Conservation (phyloP, 73 alveolate species). For the Blepharisma stoltei region DNA sequence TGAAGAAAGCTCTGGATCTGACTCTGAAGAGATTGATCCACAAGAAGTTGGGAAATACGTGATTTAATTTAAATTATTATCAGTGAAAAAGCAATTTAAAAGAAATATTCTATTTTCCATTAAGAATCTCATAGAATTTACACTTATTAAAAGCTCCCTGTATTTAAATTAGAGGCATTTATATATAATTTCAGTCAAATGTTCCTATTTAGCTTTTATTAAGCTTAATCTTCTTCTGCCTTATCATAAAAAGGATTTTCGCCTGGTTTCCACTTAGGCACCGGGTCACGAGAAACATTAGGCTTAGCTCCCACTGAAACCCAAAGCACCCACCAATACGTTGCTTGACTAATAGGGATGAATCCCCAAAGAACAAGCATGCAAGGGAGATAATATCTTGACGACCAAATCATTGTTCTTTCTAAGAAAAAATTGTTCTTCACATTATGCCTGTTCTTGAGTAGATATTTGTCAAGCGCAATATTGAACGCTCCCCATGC, state of each 20-base stretch:
- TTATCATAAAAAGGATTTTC: background rate
- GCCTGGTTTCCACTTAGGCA: constrained; percentile 27
- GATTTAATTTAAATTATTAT: too few relatives aligned
- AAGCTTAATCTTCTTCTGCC: too few relatives aligned
- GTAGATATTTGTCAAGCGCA: constrained; percentile 20
- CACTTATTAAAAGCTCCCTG: too few relatives aligned
- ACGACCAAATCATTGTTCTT: background rate
- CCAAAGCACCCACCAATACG: background rate
- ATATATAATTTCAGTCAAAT: too few relatives aligned
- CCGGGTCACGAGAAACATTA: background rate
- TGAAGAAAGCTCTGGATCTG: too few relatives aligned
- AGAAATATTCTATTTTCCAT: too few relatives aligned
- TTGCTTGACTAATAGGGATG: background rate
- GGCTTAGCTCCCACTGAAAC: constrained; percentile 25
- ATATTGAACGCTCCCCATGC: constrained; percentile 20
- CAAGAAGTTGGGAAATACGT: too few relatives aligned
- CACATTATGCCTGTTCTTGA: background rate
- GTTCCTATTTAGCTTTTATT: too few relatives aligned
- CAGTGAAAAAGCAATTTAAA: too few relatives aligned
- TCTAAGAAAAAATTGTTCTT: constrained; percentile 16
- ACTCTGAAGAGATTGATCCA: too few relatives aligned
- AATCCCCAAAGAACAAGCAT: background rate
- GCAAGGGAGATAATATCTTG: background rate
- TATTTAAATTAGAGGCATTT: too few relatives aligned
- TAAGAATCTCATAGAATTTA: too few relatives aligned